phyloP scores from a whole-genome alignment of 1,284 basidiomycete genomes.

The Trametes polyzona region DNA sequence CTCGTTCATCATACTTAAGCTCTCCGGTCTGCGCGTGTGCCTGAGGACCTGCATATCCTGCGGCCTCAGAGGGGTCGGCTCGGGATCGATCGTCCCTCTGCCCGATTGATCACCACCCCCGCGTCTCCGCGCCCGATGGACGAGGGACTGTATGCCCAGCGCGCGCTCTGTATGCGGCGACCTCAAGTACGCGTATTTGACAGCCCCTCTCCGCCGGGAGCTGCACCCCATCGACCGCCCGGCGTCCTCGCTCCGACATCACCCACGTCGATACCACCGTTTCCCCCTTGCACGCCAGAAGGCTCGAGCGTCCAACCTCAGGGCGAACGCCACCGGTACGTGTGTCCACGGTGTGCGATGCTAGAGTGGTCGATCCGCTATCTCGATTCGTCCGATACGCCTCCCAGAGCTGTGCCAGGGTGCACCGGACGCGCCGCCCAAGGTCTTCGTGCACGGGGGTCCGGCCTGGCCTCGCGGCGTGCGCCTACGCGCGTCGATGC shows the following conservation, averaged over 20 bases:
- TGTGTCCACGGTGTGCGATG: neutral
- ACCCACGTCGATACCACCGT: too few species aligned
- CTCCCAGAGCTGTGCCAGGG: neutral
- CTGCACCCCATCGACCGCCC: neutral
- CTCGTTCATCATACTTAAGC: neutral
- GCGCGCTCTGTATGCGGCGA: neutral
- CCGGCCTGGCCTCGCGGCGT: neutral
- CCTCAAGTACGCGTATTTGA: constrained; percentile 13
- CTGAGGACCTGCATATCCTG: neutral
- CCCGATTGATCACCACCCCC: constrained; percentile 5
- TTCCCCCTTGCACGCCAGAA: neutral
- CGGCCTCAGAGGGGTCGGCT: neutral
- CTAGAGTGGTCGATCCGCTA: neutral
- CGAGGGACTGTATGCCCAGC: neutral
- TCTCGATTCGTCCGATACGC: constrained; percentile 8
- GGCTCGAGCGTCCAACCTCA: neutral
- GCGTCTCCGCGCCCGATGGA: neutral
- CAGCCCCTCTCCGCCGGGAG: neutral
- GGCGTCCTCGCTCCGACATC: too few species aligned
- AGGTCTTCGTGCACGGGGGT: constrained; percentile 4
- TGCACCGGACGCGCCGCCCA: neutral
- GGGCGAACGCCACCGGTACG: neutral
- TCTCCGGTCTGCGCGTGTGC: neutral
- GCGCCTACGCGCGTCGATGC: neutral
- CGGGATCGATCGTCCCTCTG: constrained; percentile 1